Evolutionary conservation across 2,329 filamentous ascomycete species (phyloP), one percentile per base, ranked within the genome.

Genomic region (Rhynchosporium agropyri): DNA sequence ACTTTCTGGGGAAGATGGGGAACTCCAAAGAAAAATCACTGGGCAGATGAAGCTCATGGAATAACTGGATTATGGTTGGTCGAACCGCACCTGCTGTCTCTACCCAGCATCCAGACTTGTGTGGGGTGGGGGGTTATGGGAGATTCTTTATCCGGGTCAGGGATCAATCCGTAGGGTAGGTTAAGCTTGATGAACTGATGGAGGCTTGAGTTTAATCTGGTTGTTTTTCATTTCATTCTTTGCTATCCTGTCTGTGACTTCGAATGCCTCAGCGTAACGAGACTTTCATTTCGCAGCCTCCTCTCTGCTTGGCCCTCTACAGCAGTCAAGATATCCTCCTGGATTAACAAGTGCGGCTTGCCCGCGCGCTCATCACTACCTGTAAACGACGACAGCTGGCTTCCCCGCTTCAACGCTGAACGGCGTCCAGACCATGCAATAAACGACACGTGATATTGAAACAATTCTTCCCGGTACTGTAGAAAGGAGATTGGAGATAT

Each of bases 311-410:
- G n/a, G 13, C 26, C n/a, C 36, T 54, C 51, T 53, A 31, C 20
- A 8, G 10, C 45, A 15, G 33, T 38, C 10, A 20, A 38, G 31
- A 20, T 20, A 20, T 53, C 8, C 33, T 15, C 13, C 15, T 38
- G 50, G 55, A 48, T 48, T 43, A 45, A 28, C 55, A 58, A 58
- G 55, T 46, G 55, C 55, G 40, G 55, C 55, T 46, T 46, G 55
- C 33, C 38, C 50, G 29, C 13, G n/a, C 50, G 5, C 38, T 38
- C 51, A 40, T 42, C 20, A 20, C 43, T 46, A 20, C 43, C 20
- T n/a, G 43, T 15, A n/a, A n/a, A 43, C 42, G 42, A n/a, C 20
- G 42, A 20, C 43, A n/a, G 26, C 38, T 40, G 51, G 36, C 36
- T 42, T 36, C 36, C 51, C 51, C 51, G 51, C 51, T 54, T 42